phyloP scores from a whole-genome alignment of 2,329 filamentous ascomycete genomes.

The Bipolaris cookei region DNA sequence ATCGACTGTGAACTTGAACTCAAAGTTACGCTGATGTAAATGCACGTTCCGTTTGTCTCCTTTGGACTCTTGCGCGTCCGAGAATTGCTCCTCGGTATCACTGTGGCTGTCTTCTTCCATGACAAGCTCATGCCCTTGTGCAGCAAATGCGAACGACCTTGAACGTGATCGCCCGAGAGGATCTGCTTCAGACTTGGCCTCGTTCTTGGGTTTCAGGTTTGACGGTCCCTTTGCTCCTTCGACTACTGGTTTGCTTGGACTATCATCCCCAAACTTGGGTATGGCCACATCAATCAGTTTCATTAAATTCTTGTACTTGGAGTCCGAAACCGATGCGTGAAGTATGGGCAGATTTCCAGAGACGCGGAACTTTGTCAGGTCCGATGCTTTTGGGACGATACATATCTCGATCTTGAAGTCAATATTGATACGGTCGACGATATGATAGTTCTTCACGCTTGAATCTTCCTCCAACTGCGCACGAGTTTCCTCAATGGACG shows the following conservation, averaged over 20 bases:
- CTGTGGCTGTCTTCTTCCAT: slow-evolving; percentile 75
- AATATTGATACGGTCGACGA: slow-evolving; percentile 96
- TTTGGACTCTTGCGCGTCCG: slow-evolving; percentile 70
- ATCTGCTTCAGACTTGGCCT: slow-evolving; percentile 39
- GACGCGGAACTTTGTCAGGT: slow-evolving; percentile 88
- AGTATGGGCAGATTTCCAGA: slow-evolving; percentile 91
- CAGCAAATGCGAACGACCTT: slow-evolving; percentile 75
- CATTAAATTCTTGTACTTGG: slow-evolving; percentile 97
- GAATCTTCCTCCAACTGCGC: slow-evolving; percentile 74
- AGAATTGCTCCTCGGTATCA: slow-evolving; percentile 67
- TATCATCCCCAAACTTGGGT: slow-evolving; percentile 73
- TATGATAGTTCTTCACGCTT: slow-evolving; percentile 75
- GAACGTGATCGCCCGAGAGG: slow-evolving; percentile 63
- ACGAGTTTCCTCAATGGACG: slow-evolving; percentile 89
- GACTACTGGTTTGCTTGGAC: slow-evolving; percentile 45
- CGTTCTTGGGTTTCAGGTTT: slow-evolving; percentile 46
- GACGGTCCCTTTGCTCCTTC: slow-evolving; percentile 45
- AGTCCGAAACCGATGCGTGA: slow-evolving; percentile 89
- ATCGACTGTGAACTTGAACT: slow-evolving; percentile 96
- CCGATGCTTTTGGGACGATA: slow-evolving; percentile 94
- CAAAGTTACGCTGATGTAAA: slow-evolving; percentile 87
- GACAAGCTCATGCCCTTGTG: slow-evolving; percentile 76
- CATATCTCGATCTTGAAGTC: slow-evolving; percentile 96
- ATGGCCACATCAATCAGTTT: slow-evolving; percentile 93
- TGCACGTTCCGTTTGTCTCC: slow-evolving; percentile 55